These are phyloP conservation scores for Cicer arietinum DNA, from an alignment of 306 rosid genomes.

Conservation along the genomic window DNA sequence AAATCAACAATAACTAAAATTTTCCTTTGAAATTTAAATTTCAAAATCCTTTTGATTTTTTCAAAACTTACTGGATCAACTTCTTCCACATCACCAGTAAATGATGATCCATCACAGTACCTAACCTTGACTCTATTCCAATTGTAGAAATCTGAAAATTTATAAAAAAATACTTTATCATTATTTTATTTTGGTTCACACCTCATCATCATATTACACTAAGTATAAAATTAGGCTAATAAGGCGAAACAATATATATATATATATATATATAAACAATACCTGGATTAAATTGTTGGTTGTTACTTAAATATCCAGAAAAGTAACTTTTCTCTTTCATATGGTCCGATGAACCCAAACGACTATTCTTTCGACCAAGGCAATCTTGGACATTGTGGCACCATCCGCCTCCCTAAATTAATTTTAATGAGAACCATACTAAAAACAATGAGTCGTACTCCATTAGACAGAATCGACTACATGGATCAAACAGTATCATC, in stretches of 20 bases:
- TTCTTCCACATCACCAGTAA: constrained; percentile 80
- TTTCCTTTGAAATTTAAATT: constrained; percentile 5
- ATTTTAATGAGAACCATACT: constrained; percentile 20
- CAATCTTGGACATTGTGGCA: constrained; percentile 68
- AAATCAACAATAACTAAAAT: background rate
- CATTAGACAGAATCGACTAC: background rate
- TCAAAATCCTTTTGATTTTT: background rate
- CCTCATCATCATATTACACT: too few species aligned
- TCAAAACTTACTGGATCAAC: constrained; percentile 67
- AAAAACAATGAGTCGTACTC: background rate
- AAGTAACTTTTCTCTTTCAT: constrained; percentile 59
- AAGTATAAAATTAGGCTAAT: background rate
- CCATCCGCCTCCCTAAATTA: constrained; percentile 91
- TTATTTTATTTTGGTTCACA: too few species aligned
- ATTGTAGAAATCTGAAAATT: constrained; percentile 68
- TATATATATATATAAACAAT: background rate
- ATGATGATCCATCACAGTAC: constrained; percentile 92
- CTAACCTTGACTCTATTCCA: constrained; percentile 84
- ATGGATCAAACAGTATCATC: background rate
- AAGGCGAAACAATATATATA: background rate
- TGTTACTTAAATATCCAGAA: constrained; percentile 60
- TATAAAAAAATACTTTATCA: background rate
- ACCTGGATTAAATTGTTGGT: constrained; percentile 69
- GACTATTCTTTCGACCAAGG: constrained; percentile 62
- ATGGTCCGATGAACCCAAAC: constrained; percentile 73